Conservation (phyloP, 2,329 filamentous ascomycete genomes). For the Decorospora gaudefroyi region DNA sequence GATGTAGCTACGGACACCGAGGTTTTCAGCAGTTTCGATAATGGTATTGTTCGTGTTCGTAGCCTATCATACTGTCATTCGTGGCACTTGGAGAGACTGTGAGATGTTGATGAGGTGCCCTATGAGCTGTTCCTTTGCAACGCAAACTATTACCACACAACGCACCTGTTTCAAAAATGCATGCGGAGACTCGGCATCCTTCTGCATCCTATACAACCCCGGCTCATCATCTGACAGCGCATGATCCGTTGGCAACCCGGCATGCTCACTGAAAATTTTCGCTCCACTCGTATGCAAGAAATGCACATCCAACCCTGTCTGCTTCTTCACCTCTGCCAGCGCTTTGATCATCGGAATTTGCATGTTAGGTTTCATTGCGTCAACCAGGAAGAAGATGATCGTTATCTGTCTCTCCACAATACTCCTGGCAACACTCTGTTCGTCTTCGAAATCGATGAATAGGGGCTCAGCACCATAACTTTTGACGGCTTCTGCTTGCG, state of each 20-base stretch:
- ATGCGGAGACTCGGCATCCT: conserved; percentile 23
- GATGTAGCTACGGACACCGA: conserved; percentile 57
- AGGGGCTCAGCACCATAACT: conserved; percentile 53
- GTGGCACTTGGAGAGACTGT: too few species aligned
- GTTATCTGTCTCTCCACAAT: conserved; percentile 54
- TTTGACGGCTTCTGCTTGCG: conserved; percentile 54
- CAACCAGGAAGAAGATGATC: conserved; percentile 56
- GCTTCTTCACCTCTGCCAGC: conserved; percentile 51
- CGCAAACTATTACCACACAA: too few species aligned
- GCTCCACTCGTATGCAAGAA: conserved; percentile 59
- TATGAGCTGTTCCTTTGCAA: too few species aligned
- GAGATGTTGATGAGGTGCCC: too few species aligned
- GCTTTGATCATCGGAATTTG: conserved; percentile 54
- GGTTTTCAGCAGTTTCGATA: conserved; percentile 51
- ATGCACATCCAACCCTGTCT: conserved; percentile 52
- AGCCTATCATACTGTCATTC: too few species aligned
- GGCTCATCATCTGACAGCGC: conserved; percentile 53
- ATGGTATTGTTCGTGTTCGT: conserved; percentile 51
- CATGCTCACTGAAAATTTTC: conserved; percentile 58
- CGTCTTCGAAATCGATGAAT: conserved; percentile 48
- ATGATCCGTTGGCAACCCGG: conserved; percentile 50
- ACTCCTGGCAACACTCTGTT: conserved; percentile 40
- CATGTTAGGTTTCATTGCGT: conserved; percentile 41
- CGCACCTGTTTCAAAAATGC: conserved; percentile 1
- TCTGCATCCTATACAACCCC: conserved; percentile 52